Evolutionary conservation across 495 filamentous ascomycete species (phyloP), one percentile per base, ranked within the genome.

Genomic region (Talaromyces stipitatus): DNA sequence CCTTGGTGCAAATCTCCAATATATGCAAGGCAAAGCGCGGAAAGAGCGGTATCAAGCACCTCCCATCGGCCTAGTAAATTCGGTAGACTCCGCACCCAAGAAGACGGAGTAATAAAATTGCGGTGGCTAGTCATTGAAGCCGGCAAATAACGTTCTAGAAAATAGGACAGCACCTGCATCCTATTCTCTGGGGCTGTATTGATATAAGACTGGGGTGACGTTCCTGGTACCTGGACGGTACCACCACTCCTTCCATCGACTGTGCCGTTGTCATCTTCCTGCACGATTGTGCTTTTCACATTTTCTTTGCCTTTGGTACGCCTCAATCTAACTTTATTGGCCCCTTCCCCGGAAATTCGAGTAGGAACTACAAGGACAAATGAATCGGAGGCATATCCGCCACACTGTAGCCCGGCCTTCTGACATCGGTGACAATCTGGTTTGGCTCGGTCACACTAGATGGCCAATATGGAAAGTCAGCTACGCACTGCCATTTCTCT

Each of bases 381-480:
- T 9, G 54, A 41, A 26, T 55, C 38, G 16, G 36, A 30, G 1
- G 54, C n/a, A 58, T 68, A 68, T 10, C 65, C 65, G 1, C 57
- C 61, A 47, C 65, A 68, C 11, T 60, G 10, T 6, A 58, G 51
- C 2, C 58, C 56, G 4, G 56, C 57, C 32, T 62, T 68, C n/a
- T 51, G 43, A 32, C 63, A 68, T 12, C 63, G 63, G 16, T 61
- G 41, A 51, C 65, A 68, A 23, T 36, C 38, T 7, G 65, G 65
- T 32, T 62, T 66, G 24, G 26, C 56, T 57, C 65, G 60, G 24
- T 68, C 65, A 63, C 54, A 45, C 36, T 47, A 50, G 28, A 33
- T 11, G 2, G 26, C 5, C 41, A 11, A 24, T 9, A 28, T 27
- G 12, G 20, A 27, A 28, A 2, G n/a, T 55, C 23, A 41, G 24